These are phyloP conservation scores for Pseudomonodictys pantanalensis DNA, from an alignment of 495 filamentous ascomycete species.

Conservation along the genomic window DNA sequence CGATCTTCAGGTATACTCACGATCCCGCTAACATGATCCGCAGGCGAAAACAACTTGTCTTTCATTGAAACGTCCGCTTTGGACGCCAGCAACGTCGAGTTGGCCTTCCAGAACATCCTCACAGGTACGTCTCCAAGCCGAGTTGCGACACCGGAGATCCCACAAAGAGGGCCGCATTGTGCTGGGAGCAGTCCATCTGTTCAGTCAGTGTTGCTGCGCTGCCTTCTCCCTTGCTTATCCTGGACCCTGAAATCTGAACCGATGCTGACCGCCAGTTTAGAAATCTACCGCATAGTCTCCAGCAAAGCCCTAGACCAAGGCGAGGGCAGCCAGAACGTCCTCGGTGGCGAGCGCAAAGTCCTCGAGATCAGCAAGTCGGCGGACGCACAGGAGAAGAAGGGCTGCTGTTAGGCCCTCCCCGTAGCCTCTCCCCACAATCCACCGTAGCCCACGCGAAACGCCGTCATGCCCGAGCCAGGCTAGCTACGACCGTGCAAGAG, in stretches of 20 bases:
- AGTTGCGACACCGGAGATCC: neutral
- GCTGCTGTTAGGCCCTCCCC: slow-evolving; percentile 72
- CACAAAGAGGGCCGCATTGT: neutral
- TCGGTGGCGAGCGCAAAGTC: slow-evolving; percentile 61
- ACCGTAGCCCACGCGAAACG: neutral
- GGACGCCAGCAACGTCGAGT: slow-evolving; percentile 98
- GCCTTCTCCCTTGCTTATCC: neutral
- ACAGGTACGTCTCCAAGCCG: slow-evolving; percentile 64
- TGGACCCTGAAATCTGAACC: neutral
- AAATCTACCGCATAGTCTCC: slow-evolving; percentile 99
- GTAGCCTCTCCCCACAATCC: neutral
- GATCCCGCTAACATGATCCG: neutral
- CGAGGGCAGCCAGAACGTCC: slow-evolving; percentile 69
- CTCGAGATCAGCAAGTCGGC: slow-evolving; percentile 80
- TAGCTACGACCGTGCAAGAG: neutral
- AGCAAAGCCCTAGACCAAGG: slow-evolving; percentile 91
- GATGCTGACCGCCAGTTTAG: slow-evolving; percentile 46
- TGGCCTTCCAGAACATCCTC: slow-evolving; percentile 99
- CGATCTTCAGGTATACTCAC: neutral
- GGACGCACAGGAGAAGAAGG: slow-evolving; percentile 72
- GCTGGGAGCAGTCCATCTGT: neutral
- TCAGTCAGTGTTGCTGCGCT: neutral
- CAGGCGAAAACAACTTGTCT: slow-evolving; percentile 90
- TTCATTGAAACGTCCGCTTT: slow-evolving; percentile 99
- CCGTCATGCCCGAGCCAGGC: neutral